Base-by-base conservation (phyloP, 805 yeast genomes). In the Wickerhamiella lipophila region DNA sequence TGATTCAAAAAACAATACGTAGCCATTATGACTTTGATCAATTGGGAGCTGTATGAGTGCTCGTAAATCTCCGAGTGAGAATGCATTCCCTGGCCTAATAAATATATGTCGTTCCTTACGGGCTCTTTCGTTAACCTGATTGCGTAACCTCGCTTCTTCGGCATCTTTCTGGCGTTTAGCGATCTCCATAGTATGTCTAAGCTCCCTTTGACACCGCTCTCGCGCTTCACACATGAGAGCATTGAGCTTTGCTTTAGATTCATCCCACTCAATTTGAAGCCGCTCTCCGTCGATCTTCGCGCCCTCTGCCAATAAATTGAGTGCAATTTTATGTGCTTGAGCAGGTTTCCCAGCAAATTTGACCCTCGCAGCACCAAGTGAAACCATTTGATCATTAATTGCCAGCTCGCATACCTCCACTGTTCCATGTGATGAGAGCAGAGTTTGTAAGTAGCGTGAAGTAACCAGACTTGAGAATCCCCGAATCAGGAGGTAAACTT, bases 341-440 rank as follows among this genome's bases (percentile, higher is more conserved):
- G 13, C 21, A n/a, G 25, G 30, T 6, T 23, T 12, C 5, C 36
- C 46, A 8, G 13, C 36, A 26, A 42, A 42, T 12, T 42, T 26
- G 3, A 42, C 46, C 15, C 46, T 25, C 9, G 46, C 46, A 5
- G 46, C 46, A 9, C 46, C 46, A 8, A 42, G 19, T 6, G 35
- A 29, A 6, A 21, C 36, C 46, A 42, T 42, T 18, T 42, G 40
- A 9, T 27, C 49, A 25, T 50, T 19, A 6, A 32, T 22, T 2
- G 41, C 45, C 2, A 50, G 29, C 35, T 46, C 47, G 42, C 52
- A 50, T 2, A 13, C 30, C 25, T 42, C 40, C 12, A 50, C 29
- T 19, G 32, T 9, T 12, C 52, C 52, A 22, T 42, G 22, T 11
- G 23, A 15, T 2, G 22, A 13, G 18, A 50, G 45, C 12, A 46